Percentiles rank a stretch among this genome's conserved stretches.
phyloP scores from a whole-genome alignment of 176 grass and related monocot genomes.

The Musa troglodytarum region DNA sequence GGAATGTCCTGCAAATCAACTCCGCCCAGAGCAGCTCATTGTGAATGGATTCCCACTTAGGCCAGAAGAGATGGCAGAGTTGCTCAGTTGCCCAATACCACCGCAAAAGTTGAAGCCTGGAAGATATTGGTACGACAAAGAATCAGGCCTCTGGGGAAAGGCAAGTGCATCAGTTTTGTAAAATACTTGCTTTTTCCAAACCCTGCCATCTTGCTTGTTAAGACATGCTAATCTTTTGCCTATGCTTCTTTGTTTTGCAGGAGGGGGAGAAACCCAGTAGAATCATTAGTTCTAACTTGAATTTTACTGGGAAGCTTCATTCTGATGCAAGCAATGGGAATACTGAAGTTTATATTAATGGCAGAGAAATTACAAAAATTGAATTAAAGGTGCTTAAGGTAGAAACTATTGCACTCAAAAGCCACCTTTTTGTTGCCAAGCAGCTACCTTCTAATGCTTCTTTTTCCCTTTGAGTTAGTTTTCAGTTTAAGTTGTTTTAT shows the following conservation, averaged over 20 bases:
- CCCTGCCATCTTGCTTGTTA: not conserved
- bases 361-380: constrained; percentile 78
- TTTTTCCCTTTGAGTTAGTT: not conserved
- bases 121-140: constrained; percentile 98
- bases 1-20: constrained; percentile 92
- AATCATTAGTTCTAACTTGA: constrained; percentile 65
- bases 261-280: constrained; percentile 74
- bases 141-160: constrained; percentile 93
- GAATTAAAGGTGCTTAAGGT: constrained; percentile 77
- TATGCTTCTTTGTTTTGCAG: constrained; percentile 26
- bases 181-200: constrained; percentile 2
- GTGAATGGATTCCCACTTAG: constrained; percentile 58
- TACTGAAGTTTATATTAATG: constrained; percentile 81
- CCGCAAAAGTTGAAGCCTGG: constrained; percentile 85
- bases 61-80: constrained; percentile 57
- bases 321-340: constrained; percentile 72
- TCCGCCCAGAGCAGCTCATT: constrained; percentile 64
- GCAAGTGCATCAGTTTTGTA: constrained; percentile 20
- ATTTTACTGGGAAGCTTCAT: constrained; percentile 79
- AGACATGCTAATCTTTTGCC: not conserved
- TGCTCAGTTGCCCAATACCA: constrained; percentile 69
- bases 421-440: not conserved
- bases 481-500: not conserved
- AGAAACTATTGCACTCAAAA: not conserved
- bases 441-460: too few relatives aligned